Evolutionary conservation across 495 filamentous ascomycete species (phyloP), one percentile per base, ranked within the genome.

Genomic region (Aspergillus wentii): DNA sequence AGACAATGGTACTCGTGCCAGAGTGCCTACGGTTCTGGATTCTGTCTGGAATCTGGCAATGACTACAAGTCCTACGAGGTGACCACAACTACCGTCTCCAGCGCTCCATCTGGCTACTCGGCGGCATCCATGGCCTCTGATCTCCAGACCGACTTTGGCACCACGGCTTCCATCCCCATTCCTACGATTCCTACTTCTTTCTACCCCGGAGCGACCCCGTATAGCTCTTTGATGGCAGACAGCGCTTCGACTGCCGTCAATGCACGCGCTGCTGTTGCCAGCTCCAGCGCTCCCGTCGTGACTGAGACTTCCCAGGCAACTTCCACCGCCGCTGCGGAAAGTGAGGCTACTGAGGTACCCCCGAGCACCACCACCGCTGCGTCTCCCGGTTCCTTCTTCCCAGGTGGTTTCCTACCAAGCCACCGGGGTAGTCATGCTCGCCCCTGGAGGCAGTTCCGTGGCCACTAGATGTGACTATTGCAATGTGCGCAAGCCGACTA

Each of bases 171-270:
- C 22, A 75, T 80, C 38, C 66, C 72, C n/a, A 74, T 78, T 42
- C 76, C 75, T 1, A 54, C 71, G 15, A 70, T 80, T 11, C 73
- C 74, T 2, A 68, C 71, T 3, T 71, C 56, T 9, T 78, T 74
- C 58, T 78, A 62, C 38, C 76, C 75, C 7, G 72, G 72, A 27
- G 54, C 53, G 2, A 65, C 59, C 13, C 64, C 70, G 6, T 51
- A 49, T 30, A 61, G 56, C 18, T 39, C 54, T 9, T 32, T 62
- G 30, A 33, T 41, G 30, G 30, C 30, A 15, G 8, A 23, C 17
- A 32, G 29, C n/a, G 1, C 26, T 23, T 30, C 26, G 8, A 16
- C 18, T 9, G 11, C 17, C n/a, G 28, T 22, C 3, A 26, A 33
- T 17, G 28, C 25, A 5, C 37, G 37, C 6, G 28, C 28, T 8